Evolutionary conservation across 1,139 yeast species (phyloP).

Genomic region (Nematodospora anomalae): DNA sequence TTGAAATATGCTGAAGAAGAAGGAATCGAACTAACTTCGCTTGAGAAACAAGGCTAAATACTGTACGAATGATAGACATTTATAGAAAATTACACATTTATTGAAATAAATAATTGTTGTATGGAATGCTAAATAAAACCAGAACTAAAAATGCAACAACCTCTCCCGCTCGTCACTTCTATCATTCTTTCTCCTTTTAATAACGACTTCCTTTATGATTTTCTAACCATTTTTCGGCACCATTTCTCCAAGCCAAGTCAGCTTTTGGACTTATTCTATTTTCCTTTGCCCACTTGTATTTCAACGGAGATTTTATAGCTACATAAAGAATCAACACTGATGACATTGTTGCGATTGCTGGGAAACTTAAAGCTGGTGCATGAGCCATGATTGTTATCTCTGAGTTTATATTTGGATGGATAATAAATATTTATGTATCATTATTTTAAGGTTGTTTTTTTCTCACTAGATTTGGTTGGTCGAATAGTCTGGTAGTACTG

Average conservation of each 20-base stretch:
- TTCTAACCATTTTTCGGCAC: constrained; percentile 49
- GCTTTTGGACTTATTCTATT: constrained; percentile 51
- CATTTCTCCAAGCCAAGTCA: constrained; percentile 53
- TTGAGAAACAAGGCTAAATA: constrained; percentile 1
- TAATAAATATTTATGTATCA: too few relatives aligned
- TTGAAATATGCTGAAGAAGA: constrained; percentile 22
- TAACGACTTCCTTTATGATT: constrained; percentile 18
- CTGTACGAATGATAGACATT: constrained; percentile 4
- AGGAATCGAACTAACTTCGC: constrained; percentile 19
- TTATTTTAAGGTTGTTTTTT: constrained; percentile 8
- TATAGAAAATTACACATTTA: constrained; percentile 1
- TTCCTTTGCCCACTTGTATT: constrained; percentile 44
- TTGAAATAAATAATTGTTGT: neutral
- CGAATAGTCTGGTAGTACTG: too few relatives aligned
- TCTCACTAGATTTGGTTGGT: constrained; percentile 15
- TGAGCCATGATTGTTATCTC: constrained; percentile 31
- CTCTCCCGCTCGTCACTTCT: too few relatives aligned
- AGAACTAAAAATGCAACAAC: constrained; percentile 1
- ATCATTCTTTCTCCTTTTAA: too few relatives aligned
- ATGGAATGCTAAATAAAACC: constrained; percentile 1
- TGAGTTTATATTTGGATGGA: constrained; percentile 2
- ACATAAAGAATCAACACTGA: constrained; percentile 44
- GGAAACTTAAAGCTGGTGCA: constrained; percentile 42
- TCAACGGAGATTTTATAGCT: constrained; percentile 45
- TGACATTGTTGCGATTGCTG: constrained; percentile 47